Base-by-base conservation (phyloP, 768 basidiomycete genomes). In the Asterophora parasitica region DNA sequence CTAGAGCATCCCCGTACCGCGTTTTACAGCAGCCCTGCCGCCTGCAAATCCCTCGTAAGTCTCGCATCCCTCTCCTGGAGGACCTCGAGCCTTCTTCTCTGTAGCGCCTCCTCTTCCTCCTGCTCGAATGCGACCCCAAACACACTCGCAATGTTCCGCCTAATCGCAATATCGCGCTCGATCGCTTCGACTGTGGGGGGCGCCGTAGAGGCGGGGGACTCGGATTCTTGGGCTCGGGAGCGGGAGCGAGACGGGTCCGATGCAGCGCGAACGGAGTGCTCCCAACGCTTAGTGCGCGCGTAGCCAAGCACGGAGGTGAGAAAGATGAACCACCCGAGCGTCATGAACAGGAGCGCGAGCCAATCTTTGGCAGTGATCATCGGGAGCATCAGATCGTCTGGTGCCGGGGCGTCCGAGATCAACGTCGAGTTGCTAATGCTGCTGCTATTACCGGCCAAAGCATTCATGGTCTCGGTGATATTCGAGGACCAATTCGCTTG, bases 291-390 rank as follows among this genome's bases (percentile, higher is more conserved):
- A 40, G 91, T 75, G 51, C 89, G 83, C 79, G 83, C 85, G 66
- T 78, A 96, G 8, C 87, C 83, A 26, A 92, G 79, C 46, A 88
- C 48, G 30, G 89, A 91, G 1, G 91, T 86, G 28, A 96, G 73
- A 27, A 97, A 73, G 17, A 97, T 72, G 75, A 95, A 92, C 93
- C 93, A 96, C 10, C 92, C 94, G 37, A 93, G 57, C 1, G 86
- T 89, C 88, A 98, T 95, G 61, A 97, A 77, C 46, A 94, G 65
- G 69, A 96, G 92, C 2, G 92, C 84, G 36, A 97, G 65, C 91
- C 91, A 96, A 52, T 95, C 92, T 53, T 77, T 82, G 6, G 90
- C 82, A 1, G 78, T 64, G 2, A 78, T 54, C 2, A 61, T 68
- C 15, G 74, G 49, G 42, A 58, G 30, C 10, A 60, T 23, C 4